Percentiles rank a stretch among this genome's conserved stretches.
Conservation (phyloP, 2,329 filamentous ascomycete species). For the Nigrospora osmanthi region DNA sequence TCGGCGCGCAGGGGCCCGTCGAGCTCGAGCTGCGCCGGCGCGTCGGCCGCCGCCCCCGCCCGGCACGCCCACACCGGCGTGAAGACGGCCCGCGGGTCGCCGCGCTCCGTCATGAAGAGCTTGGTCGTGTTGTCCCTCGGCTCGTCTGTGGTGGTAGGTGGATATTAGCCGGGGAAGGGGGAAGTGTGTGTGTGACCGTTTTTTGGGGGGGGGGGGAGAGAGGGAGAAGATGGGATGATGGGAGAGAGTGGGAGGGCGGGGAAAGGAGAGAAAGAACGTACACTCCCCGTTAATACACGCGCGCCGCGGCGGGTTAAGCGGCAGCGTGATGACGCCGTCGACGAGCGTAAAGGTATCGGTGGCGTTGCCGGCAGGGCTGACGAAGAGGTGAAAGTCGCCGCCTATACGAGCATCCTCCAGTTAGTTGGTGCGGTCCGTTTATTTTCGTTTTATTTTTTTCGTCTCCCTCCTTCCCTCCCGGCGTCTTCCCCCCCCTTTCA, state of each 20-base stretch:
- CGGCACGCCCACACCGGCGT: constrained; percentile 32
- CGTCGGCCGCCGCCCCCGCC: constrained; percentile 25
- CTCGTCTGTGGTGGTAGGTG: constrained; percentile 24
- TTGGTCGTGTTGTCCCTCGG: constrained; percentile 37
- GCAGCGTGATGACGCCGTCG: constrained; percentile 26
- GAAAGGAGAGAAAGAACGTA: constrained; percentile 11
- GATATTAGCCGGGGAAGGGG: background rate
- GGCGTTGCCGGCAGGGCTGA: constrained; percentile 26
- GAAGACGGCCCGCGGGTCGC: constrained; percentile 31
- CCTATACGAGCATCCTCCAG: constrained; percentile 3
- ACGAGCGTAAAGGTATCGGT: constrained; percentile 28
- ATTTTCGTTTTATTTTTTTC: no score
- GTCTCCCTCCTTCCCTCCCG: no score
- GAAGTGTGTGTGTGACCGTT: no score
- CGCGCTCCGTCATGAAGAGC: constrained; percentile 37
- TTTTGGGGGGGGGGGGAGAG: background rate
- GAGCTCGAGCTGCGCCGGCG: constrained; percentile 25
- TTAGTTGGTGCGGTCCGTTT: no score
- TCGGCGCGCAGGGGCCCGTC: constrained; percentile 22
- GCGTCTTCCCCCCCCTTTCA: no score
- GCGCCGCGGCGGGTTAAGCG: constrained; percentile 16
- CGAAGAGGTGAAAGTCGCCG: constrained; percentile 29
- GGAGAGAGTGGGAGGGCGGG: no score
- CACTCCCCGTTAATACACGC: constrained; percentile 37
- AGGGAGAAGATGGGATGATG: background rate